These are phyloP conservation scores for Entomophthora muscae DNA, from an alignment of 371 early-diverging fungal genomes.

Conservation along the genomic window DNA sequence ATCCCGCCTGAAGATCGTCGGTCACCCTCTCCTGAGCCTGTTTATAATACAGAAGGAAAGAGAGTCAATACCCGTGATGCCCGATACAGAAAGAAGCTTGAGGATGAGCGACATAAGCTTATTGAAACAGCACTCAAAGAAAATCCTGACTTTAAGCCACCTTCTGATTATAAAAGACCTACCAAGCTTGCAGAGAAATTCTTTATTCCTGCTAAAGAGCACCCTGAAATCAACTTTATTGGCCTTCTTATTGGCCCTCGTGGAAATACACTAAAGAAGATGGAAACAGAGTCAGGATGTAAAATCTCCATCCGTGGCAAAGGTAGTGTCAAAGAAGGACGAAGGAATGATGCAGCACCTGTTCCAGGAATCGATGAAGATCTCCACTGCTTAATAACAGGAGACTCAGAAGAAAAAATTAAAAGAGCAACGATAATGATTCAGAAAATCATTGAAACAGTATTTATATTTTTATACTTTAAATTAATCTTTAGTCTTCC, in stretches of 20 bases:
- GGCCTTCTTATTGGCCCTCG: conserved; percentile 93
- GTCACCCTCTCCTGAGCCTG: conserved; percentile 86
- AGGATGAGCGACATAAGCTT: conserved; percentile 81
- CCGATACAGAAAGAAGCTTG: conserved; percentile 75
- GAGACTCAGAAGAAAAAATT: conserved; percentile 79
- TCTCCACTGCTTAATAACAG: conserved; percentile 79
- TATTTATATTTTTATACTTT: too few relatives aligned
- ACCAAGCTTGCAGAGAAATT: conserved; percentile 72
- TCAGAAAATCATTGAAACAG: conserved; percentile 82
- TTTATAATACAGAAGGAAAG: conserved; percentile 79
- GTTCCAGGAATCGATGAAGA: conserved; percentile 74
- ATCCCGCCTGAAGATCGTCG: conserved; percentile 62
- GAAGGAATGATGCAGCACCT: conserved; percentile 32
- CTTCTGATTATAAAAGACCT: conserved; percentile 74
- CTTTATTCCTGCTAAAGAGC: conserved; percentile 85
- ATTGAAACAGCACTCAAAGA: conserved; percentile 60
- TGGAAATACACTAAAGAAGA: conserved; percentile 87
- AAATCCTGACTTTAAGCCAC: conserved; percentile 72
- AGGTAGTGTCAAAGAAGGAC: conserved; percentile 95
- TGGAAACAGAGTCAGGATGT: conserved; percentile 82
- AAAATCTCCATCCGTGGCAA: conserved; percentile 93
- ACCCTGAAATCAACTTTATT: conserved; percentile 93
- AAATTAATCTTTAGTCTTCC: conserved; percentile 48
- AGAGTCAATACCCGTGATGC: conserved; percentile 88
- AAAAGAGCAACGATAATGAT: conserved; percentile 66